Evolutionary conservation across 805 yeast genomes (phyloP).

Genomic region (Candida succiphila): DNA sequence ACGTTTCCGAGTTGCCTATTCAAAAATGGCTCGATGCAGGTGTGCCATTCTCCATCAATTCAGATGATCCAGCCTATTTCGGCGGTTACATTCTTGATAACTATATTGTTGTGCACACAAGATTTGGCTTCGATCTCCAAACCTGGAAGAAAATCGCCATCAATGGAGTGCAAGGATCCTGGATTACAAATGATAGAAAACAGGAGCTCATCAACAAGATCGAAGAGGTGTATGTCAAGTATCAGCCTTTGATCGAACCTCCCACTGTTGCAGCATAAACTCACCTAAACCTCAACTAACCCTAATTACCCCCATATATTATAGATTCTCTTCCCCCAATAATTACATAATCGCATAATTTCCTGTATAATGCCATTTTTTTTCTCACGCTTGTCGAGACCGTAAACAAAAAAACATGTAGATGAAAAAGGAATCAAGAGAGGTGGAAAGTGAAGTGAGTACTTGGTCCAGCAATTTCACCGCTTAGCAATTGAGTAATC

Average conservation of each 20-base stretch:
- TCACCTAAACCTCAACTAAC: not conserved
- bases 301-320: not conserved
- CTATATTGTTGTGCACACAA: slow-evolving; percentile 53
- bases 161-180: slow-evolving; percentile 63
- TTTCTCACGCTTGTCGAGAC: too few relatives aligned
- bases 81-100: slow-evolving; percentile 80
- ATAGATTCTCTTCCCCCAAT: not conserved
- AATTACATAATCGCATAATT: too few relatives aligned
- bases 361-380: too few relatives aligned
- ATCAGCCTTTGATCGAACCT: slow-evolving; percentile 10
- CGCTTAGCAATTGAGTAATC: too few relatives aligned
- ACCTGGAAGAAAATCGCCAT: slow-evolving; percentile 58
- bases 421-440: too few relatives aligned
- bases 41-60: slow-evolving; percentile 67
- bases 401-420: too few relatives aligned
- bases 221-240: slow-evolving; percentile 26
- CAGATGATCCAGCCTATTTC: slow-evolving; percentile 76
- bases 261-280: too few relatives aligned
- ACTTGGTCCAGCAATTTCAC: too few relatives aligned
- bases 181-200: slow-evolving; percentile 55
- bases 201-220: slow-evolving; percentile 32
- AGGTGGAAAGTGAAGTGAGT: too few relatives aligned
- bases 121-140: slow-evolving; percentile 49
- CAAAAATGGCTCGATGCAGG: slow-evolving; percentile 45
- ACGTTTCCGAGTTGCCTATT: slow-evolving; percentile 60